Evolutionary conservation across 495 filamentous ascomycete species (phyloP).

Genomic region (Tetracladium marchalianum): DNA sequence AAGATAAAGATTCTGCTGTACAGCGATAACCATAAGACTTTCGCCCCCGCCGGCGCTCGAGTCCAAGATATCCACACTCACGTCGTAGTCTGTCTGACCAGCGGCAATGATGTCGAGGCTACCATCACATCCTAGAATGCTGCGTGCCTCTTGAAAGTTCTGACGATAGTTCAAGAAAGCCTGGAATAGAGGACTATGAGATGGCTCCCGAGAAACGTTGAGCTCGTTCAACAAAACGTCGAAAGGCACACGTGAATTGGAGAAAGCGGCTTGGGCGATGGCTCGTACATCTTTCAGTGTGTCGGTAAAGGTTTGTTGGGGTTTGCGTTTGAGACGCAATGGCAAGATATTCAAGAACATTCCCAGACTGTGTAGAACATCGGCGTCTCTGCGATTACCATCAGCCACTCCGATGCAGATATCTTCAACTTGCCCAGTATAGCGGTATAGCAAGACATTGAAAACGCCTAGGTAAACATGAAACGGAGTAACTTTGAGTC

Average conservation of each 20-base stretch:
- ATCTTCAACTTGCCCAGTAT: conserved; percentile 19
- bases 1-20: conserved; percentile 10
- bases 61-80: conserved; percentile 1
- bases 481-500: conserved; percentile 11
- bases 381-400: conserved; percentile 19
- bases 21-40: not conserved
- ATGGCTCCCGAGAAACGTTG: conserved; percentile 7
- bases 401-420: conserved; percentile 36
- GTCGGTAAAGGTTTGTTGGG: conserved; percentile 5
- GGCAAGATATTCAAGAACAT: conserved; percentile 20
- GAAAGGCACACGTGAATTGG: conserved; percentile 31
- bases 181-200: conserved; percentile 28
- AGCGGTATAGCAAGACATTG: conserved; percentile 12
- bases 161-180: conserved; percentile 28
- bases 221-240: conserved; percentile 30
- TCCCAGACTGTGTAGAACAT: conserved; percentile 9
- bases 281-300: not conserved
- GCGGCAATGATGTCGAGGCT: conserved; percentile 25
- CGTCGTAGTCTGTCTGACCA: conserved; percentile 2
- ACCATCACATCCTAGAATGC: not conserved
- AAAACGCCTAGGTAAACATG: conserved; percentile 24
- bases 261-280: not conserved
- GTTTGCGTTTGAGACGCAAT: conserved; percentile 6
- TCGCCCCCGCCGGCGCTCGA: not conserved
- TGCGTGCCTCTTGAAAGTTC: not conserved